A percentile compares a stretch with the other conserved stretches of the same genome.
Conservation (phyloP, 1,284 basidiomycete genomes). For the Phlebopus sp. region DNA sequence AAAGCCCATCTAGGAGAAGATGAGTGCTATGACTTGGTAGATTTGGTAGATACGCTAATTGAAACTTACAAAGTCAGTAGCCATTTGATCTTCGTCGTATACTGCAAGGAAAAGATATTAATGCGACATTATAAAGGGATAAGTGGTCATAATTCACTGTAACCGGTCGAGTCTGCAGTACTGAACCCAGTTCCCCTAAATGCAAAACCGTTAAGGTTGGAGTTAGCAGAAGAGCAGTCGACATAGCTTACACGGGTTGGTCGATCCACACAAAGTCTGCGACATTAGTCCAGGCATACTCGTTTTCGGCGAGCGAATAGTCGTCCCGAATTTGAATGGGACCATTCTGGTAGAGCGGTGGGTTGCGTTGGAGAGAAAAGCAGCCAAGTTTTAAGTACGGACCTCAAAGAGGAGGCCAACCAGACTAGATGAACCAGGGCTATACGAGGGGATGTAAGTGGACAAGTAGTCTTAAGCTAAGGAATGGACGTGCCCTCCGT, state of each 20-base stretch:
- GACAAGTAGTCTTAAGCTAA: background rate
- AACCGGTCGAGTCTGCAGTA: slow-evolving; percentile 59
- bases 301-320: slow-evolving; percentile 48
- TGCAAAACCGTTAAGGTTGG: slow-evolving; percentile 8
- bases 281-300: slow-evolving; percentile 55
- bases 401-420: slow-evolving; percentile 65
- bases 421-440: slow-evolving; percentile 70
- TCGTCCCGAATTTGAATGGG: slow-evolving; percentile 55
- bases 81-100: slow-evolving; percentile 65
- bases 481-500: slow-evolving; percentile 53
- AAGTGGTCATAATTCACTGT: slow-evolving; percentile 39
- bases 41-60: background rate
- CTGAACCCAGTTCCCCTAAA: slow-evolving; percentile 61
- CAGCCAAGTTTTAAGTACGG: slow-evolving; percentile 10
- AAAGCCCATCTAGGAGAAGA: slow-evolving; percentile 56
- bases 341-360: slow-evolving; percentile 50
- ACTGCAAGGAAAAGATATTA: slow-evolving; percentile 36
- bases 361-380: background rate
- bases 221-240: background rate
- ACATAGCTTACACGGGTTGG: slow-evolving; percentile 58
- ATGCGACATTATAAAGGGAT: background rate
- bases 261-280: slow-evolving; percentile 73
- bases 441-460: slow-evolving; percentile 22
- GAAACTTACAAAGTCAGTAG: slow-evolving; percentile 59
- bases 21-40: background rate